Conservation (phyloP, 371 early-diverging fungal species). For the Fennellomyces sp. region DNA sequence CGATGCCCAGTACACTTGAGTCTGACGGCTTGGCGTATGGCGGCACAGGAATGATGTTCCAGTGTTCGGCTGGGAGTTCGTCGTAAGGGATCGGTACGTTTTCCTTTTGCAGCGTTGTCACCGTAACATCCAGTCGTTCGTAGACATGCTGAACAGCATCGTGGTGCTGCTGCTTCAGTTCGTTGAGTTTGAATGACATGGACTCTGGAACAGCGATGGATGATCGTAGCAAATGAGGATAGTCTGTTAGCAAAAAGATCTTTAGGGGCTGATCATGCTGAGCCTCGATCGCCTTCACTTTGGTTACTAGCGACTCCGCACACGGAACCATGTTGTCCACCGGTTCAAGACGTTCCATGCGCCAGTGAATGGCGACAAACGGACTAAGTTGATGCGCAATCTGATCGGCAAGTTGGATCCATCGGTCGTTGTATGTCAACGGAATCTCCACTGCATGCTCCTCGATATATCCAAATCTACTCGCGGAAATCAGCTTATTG, state of each 20-base stretch:
- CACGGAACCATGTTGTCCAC: constrained; percentile 42
- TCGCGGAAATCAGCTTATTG: no score
- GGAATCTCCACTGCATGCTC: constrained; percentile 29
- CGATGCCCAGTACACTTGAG: constrained; percentile 40
- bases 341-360: constrained; percentile 53
- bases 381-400: constrained; percentile 38
- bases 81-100: constrained; percentile 67
- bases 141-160: constrained; percentile 41
- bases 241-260: constrained; percentile 48
- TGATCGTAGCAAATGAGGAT: constrained; percentile 43
- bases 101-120: constrained; percentile 24
- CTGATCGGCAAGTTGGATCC: constrained; percentile 33
- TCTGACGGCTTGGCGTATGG: constrained; percentile 26
- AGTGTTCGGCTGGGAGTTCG: constrained; percentile 76
- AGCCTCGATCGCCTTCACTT: constrained; percentile 18
- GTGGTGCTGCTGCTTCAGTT: constrained; percentile 40
- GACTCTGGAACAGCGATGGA: constrained; percentile 42
- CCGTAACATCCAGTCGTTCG: constrained; percentile 30
- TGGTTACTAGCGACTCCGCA: constrained; percentile 33
- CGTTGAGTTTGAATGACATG: constrained; percentile 32
- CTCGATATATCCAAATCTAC: constrained; percentile 39
- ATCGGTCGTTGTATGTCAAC: constrained; percentile 32
- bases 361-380: constrained; percentile 55
- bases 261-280: constrained; percentile 9
- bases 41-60: constrained; percentile 37